Evolutionary conservation across 345 rosid genomes (phyloP).

Genomic region (Nephelium lappaceum): DNA sequence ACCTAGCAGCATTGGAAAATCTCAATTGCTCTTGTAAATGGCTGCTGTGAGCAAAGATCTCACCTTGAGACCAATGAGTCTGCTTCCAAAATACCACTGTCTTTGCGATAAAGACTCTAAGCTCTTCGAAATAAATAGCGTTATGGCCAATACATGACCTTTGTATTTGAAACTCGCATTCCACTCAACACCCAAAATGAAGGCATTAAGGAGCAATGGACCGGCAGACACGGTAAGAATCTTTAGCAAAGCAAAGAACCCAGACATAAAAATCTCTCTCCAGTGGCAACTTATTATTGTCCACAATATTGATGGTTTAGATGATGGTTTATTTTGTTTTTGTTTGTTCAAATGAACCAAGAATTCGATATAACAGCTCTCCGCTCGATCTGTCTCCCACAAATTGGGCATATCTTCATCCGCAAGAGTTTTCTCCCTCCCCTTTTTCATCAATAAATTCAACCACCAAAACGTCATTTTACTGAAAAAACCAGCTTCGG

Average conservation of each 20-base stretch:
- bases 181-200: conserved; percentile 89
- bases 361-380: conserved; percentile 65
- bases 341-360: conserved; percentile 53
- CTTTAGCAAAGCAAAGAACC: conserved; percentile 83
- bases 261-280: conserved; percentile 71
- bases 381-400: conserved; percentile 64
- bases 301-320: conserved; percentile 59
- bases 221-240: conserved; percentile 76
- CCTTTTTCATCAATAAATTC: conserved; percentile 73
- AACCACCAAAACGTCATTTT: conserved; percentile 88
- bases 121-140: conserved; percentile 61
- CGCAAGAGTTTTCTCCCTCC: conserved; percentile 65
- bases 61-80: conserved; percentile 75
- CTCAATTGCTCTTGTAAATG: conserved; percentile 78
- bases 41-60: conserved; percentile 84
- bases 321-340: conserved; percentile 42
- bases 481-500: conserved; percentile 66
- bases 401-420: conserved; percentile 71
- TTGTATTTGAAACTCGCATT: conserved; percentile 60
- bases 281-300: conserved; percentile 60
- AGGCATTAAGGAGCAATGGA: conserved; percentile 83
- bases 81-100: conserved; percentile 89
- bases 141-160: conserved; percentile 68
- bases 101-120: conserved; percentile 86
- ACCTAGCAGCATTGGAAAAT: conserved; percentile 70